Conservation (phyloP, 176 grass and related monocot genomes). For the Luzula sylvatica region DNA sequence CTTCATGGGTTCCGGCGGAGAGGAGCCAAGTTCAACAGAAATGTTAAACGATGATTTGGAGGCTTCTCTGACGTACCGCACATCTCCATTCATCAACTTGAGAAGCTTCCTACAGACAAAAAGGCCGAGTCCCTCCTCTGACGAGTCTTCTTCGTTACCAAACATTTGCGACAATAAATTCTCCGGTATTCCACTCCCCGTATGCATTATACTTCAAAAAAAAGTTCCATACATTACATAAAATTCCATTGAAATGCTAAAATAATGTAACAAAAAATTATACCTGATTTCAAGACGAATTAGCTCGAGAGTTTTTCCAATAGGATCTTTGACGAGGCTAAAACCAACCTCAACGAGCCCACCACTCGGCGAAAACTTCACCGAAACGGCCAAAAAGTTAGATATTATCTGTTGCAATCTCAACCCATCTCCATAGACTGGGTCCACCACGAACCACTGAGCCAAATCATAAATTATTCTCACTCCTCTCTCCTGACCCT, state of each 20-base stretch:
- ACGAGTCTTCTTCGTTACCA: slow-evolving; percentile 37
- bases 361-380: slow-evolving; percentile 77
- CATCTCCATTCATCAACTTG: slow-evolving; percentile 82
- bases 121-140: slow-evolving; percentile 62
- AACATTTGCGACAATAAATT: slow-evolving; percentile 68
- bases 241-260: too few relatives aligned
- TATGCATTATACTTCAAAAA: background rate
- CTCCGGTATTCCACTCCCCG: slow-evolving; percentile 42
- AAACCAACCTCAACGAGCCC: slow-evolving; percentile 51
- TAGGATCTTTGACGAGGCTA: slow-evolving; percentile 44
- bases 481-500: slow-evolving; percentile 70
- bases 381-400: slow-evolving; percentile 56
- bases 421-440: slow-evolving; percentile 59
- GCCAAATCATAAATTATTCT: slow-evolving; percentile 49
- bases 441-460: slow-evolving; percentile 51
- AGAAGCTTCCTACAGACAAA: slow-evolving; percentile 72
- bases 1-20: slow-evolving; percentile 19
- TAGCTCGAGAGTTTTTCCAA: slow-evolving; percentile 68
- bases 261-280: too few relatives aligned
- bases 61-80: slow-evolving; percentile 59
- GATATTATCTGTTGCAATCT: slow-evolving; percentile 85
- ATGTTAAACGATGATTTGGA: slow-evolving; percentile 70
- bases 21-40: slow-evolving; percentile 52
- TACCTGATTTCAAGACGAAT: slow-evolving; percentile 79
- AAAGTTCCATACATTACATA: too few relatives aligned